Evolutionary conservation across 2,329 filamentous ascomycete genomes (phyloP).

Genomic region (Xenosphaeropsis pyriputrescens): DNA sequence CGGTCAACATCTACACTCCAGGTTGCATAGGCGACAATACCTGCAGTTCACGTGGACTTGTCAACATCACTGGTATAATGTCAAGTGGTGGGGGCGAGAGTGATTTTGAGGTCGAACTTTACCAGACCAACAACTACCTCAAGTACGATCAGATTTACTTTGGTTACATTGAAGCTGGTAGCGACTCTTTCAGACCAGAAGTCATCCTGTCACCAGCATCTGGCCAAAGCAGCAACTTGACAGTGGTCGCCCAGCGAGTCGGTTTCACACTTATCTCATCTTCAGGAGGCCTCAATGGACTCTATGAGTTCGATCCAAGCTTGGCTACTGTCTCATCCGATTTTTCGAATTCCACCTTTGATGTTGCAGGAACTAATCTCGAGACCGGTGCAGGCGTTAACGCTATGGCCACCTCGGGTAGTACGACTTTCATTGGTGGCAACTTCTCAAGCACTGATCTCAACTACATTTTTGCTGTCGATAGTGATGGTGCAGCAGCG

Average conservation of each 20-base stretch:
- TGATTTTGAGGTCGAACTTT: slow-evolving; percentile 48
- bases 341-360: slow-evolving; percentile 59
- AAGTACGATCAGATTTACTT: slow-evolving; percentile 92
- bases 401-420: slow-evolving; percentile 47
- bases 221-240: slow-evolving; percentile 48
- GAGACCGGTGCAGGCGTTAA: slow-evolving; percentile 52
- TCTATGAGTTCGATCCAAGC: slow-evolving; percentile 77
- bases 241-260: slow-evolving; percentile 80
- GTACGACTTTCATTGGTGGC: slow-evolving; percentile 63
- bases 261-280: slow-evolving; percentile 62
- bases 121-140: slow-evolving; percentile 88
- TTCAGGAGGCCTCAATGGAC: slow-evolving; percentile 69
- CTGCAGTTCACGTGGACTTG: slow-evolving; percentile 61
- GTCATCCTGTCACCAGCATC: slow-evolving; percentile 61
- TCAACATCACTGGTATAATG: slow-evolving; percentile 68
- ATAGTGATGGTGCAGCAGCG: slow-evolving; percentile 43
- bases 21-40: slow-evolving; percentile 71
- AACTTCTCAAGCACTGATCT: slow-evolving; percentile 61
- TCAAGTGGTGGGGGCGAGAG: slow-evolving; percentile 28
- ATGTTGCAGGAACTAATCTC: slow-evolving; percentile 61
- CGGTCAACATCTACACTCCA: slow-evolving; percentile 81
- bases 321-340: slow-evolving; percentile 38
- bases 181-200: slow-evolving; percentile 58
- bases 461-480: slow-evolving; percentile 66
- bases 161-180: slow-evolving; percentile 67